phyloP scores from a whole-genome alignment of 768 basidiomycete genomes.

The Pleurotus sapidus region DNA sequence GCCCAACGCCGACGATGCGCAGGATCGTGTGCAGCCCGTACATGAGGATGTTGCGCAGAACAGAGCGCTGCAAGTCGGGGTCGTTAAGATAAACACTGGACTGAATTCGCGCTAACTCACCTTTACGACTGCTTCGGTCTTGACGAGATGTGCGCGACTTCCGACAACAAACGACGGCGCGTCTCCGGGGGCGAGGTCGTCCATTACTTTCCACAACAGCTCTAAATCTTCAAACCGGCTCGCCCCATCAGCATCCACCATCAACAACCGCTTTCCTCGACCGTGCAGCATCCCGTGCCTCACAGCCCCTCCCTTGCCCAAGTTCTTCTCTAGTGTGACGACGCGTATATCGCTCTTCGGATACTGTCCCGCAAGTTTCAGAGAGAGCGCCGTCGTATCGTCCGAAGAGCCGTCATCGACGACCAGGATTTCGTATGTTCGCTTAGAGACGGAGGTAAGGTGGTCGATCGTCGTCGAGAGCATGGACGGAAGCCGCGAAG shows the following conservation, averaged over 20 bases:
- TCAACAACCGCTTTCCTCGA: conserved; percentile 74
- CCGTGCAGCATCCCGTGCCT: conserved; percentile 87
- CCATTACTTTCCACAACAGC: conserved; percentile 73
- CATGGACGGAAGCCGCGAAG: conserved; percentile 81
- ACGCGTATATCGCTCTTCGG: conserved; percentile 66
- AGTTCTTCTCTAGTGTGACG: conserved; percentile 73
- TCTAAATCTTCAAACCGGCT: conserved; percentile 86
- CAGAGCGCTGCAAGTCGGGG: conserved; percentile 59
- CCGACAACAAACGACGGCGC: conserved; percentile 74
- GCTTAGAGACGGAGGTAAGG: conserved; percentile 41
- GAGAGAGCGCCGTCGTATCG: conserved; percentile 61
- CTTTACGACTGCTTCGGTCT: conserved; percentile 91
- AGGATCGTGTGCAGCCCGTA: conserved; percentile 89
- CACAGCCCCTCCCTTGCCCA: conserved; percentile 93
- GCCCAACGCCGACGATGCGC: conserved; percentile 83
- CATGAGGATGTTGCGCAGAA: conserved; percentile 91
- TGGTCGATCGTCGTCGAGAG: conserved; percentile 71
- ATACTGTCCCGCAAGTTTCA: conserved; percentile 60
- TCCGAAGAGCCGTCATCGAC: conserved; percentile 91
- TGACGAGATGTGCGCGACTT: conserved; percentile 89
- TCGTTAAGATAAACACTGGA: conserved; percentile 1
- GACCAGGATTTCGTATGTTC: conserved; percentile 79
- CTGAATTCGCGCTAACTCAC: conserved; percentile 36
- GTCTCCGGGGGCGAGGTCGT: conserved; percentile 47
- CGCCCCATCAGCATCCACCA: conserved; percentile 95